Conservation (phyloP, 2,329 filamentous ascomycete species). For the Cladosporium colombiae region DNA sequence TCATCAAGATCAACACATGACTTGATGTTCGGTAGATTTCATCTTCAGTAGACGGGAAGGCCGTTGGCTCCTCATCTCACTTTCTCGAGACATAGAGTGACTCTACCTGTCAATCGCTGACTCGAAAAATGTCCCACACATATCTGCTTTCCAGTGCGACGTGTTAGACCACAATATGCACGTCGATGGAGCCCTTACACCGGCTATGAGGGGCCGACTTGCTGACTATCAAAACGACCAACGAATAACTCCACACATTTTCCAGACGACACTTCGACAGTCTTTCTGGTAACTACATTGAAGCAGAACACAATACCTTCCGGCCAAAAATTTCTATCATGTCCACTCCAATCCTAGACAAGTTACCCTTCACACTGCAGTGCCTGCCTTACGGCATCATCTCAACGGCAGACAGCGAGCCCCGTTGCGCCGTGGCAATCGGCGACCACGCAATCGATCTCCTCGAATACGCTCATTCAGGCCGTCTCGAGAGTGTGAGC, state of each 20-base stretch:
- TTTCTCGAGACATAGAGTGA: background rate
- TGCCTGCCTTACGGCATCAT: conserved; percentile 36
- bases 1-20: background rate
- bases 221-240: conserved; percentile 4
- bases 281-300: background rate
- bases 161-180: background rate
- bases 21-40: background rate
- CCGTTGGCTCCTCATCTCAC: background rate
- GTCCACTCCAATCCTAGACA: conserved; percentile 27
- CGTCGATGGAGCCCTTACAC: background rate
- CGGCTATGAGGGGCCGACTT: conserved; percentile 11
- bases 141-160: background rate
- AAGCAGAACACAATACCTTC: background rate
- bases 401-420: conserved; percentile 29
- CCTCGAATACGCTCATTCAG: conserved; percentile 21
- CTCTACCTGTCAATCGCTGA: background rate
- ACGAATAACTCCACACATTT: background rate
- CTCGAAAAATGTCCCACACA: background rate
- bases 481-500: background rate
- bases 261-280: background rate
- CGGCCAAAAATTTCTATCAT: conserved; percentile 11
- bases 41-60: background rate
- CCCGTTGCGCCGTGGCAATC: conserved; percentile 36
- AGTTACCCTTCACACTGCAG: conserved; percentile 31
- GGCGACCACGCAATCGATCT: conserved; percentile 35